phyloP scores from a whole-genome alignment of 768 basidiomycete genomes.

The Bullera alba region DNA sequence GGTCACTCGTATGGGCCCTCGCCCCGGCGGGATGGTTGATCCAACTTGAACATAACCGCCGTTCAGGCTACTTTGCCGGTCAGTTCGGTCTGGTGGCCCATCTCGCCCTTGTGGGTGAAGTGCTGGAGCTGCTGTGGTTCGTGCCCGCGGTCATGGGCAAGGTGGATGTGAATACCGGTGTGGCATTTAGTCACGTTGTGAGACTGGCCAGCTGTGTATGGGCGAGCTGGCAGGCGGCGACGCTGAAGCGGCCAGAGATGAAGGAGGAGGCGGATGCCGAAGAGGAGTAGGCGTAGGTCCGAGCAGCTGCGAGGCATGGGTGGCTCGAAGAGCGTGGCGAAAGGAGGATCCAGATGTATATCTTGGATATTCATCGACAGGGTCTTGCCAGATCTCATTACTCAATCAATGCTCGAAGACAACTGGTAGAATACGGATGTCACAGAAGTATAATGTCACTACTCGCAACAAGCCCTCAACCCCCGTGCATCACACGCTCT shows the following conservation, averaged over 20 bases:
- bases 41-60: slow-evolving; percentile 9
- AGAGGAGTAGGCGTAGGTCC: slow-evolving; percentile 4
- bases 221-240: slow-evolving; percentile 12
- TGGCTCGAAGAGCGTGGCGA: too few relatives aligned
- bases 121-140: slow-evolving; percentile 2
- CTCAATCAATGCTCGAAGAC: too few relatives aligned
- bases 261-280: slow-evolving; percentile 6
- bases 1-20: not conserved
- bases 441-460: too few relatives aligned
- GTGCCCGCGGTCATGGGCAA: slow-evolving; percentile 7
- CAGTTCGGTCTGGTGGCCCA: slow-evolving; percentile 6
- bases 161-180: slow-evolving; percentile 1
- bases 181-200: slow-evolving; percentile 1
- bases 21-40: not conserved
- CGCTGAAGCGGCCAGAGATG: slow-evolving; percentile 10
- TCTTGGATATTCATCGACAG: too few relatives aligned
- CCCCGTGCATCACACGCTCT: too few relatives aligned
- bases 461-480: too few relatives aligned
- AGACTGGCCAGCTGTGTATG: not conserved
- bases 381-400: too few relatives aligned
- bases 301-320: too few relatives aligned
- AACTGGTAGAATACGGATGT: too few relatives aligned
- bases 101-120: not conserved
- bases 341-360: too few relatives aligned
- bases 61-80: slow-evolving; percentile 11